These are phyloP conservation scores for Taiozyma sp. DNA, from an alignment of 1,139 yeast species.

Conservation along the genomic window DNA sequence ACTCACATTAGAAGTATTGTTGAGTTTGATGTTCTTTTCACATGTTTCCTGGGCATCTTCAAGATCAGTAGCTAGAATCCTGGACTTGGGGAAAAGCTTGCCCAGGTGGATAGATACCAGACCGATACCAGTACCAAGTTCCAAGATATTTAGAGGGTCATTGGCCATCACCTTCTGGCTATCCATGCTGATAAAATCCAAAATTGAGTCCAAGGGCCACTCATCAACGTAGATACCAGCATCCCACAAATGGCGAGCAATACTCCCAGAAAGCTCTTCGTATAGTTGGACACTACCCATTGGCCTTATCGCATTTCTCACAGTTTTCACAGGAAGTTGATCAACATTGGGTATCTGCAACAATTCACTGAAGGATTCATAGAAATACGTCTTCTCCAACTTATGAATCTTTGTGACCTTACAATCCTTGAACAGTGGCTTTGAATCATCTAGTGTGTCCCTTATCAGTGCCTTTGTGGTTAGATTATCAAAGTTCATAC, in stretches of 20 bases:
- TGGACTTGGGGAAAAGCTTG: conserved; percentile 10
- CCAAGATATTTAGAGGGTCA: conserved; percentile 16
- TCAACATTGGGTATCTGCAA: conserved; percentile 12
- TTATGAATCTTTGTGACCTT: not conserved
- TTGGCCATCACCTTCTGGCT: not conserved
- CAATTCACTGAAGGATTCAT: conserved; percentile 14
- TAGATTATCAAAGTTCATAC: conserved; percentile 7
- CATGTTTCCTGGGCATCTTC: conserved; percentile 24
- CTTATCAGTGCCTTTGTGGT: conserved; percentile 10
- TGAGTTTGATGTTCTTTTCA: conserved; percentile 19
- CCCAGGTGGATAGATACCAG: conserved; percentile 20
- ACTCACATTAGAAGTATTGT: conserved; percentile 6
- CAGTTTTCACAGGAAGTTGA: conserved; percentile 14
- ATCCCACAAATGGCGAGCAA: conserved; percentile 28
- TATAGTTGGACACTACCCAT: conserved; percentile 7
- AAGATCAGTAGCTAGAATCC: conserved; percentile 22
- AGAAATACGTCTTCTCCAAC: conserved; percentile 7
- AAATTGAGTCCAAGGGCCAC: conserved; percentile 3
- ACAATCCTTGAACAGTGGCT: conserved; percentile 4
- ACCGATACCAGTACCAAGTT: conserved; percentile 27
- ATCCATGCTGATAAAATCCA: conserved; percentile 3
- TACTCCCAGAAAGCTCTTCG: conserved; percentile 25
- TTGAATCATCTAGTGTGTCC: conserved; percentile 8
- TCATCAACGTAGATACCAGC: conserved; percentile 22
- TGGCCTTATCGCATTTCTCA: conserved; percentile 14